Evolutionary conservation across 2,329 filamentous ascomycete species (phyloP), one percentile per base, ranked within the genome.

Genomic region (Neopestalotiopsis sp.): DNA sequence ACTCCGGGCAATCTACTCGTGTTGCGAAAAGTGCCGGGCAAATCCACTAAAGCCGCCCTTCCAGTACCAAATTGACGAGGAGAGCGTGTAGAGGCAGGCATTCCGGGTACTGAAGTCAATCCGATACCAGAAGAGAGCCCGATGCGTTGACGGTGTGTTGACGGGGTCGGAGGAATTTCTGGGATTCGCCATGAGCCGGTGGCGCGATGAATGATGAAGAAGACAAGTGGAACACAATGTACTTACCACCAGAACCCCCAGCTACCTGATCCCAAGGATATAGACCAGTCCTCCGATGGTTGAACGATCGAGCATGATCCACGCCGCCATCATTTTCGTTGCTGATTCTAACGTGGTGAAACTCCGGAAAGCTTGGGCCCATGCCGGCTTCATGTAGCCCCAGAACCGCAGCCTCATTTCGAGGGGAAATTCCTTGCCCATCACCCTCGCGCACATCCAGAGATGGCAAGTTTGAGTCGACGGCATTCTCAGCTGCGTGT

Each of bases 401-500:
- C 40, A n/a, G 59, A 40, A 20, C 17, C 32, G 34, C 13, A 17
- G n/a, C 17, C 59, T 40, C 17, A 14, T 52, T 6, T 4, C 30
- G 30, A 14, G 30, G 5, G 1, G 71, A 68, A 28, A 28, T 28
- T 10, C 66, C 65, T 12, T 68, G 34, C 13, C 69, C 73, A 59
- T 68, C 69, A 10, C 71, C 69, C 9, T 30, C 65, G 28, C 32
- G 34, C 28, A 17, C 40, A 30, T 78, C 65, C 32, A 71, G 74
- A 14, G 73, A 75, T 61, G 82, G 75, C 13, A 85, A 74, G 3
- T 77, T 81, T 32, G 81, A 78, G 61, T 85, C 81, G 4, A 83
- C 80, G n/a, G 83, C 81, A 71, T 88, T 83, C 20, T 84, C 83
- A 5, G 87, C 87, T 17, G 87, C 86, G 70, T 83, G 81, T 71